phyloP scores from a whole-genome alignment of 371 early-diverging fungal genomes.

The Mucor plumbeus region DNA sequence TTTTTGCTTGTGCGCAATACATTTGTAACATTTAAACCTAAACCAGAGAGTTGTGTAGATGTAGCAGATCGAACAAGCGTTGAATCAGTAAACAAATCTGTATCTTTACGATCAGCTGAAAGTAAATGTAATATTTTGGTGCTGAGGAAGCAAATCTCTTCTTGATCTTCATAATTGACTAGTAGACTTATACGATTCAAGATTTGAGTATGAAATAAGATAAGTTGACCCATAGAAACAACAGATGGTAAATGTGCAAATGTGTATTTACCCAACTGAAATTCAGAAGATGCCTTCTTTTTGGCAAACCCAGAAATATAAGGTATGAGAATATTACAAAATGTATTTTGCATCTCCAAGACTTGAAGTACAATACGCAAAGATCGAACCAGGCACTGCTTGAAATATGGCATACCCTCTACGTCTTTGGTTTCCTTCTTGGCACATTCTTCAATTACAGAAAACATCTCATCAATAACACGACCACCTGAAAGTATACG shows the following conservation, averaged over 20 bases:
- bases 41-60: conserved; percentile 25
- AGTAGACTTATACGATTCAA: conserved; percentile 76
- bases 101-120: conserved; percentile 59
- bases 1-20: conserved; percentile 67
- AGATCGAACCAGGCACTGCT: conserved; percentile 52
- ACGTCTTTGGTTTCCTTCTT: conserved; percentile 53
- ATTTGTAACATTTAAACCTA: conserved; percentile 71
- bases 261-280: conserved; percentile 29
- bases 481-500: conserved; percentile 81
- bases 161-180: conserved; percentile 63
- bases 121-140: conserved; percentile 76
- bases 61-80: not conserved
- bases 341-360: conserved; percentile 67
- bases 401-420: conserved; percentile 26
- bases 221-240: conserved; percentile 78
- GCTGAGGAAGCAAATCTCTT: conserved; percentile 77
- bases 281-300: conserved; percentile 32
- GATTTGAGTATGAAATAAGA: conserved; percentile 68
- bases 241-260: conserved; percentile 55
- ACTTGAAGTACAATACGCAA: conserved; percentile 73
- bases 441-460: conserved; percentile 66
- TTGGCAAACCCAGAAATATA: conserved; percentile 43
- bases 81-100: too few species aligned
- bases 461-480: conserved; percentile 70
- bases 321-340: conserved; percentile 75